Conservation (phyloP, 495 filamentous ascomycete species). For the Parachaetomium inaequale region DNA sequence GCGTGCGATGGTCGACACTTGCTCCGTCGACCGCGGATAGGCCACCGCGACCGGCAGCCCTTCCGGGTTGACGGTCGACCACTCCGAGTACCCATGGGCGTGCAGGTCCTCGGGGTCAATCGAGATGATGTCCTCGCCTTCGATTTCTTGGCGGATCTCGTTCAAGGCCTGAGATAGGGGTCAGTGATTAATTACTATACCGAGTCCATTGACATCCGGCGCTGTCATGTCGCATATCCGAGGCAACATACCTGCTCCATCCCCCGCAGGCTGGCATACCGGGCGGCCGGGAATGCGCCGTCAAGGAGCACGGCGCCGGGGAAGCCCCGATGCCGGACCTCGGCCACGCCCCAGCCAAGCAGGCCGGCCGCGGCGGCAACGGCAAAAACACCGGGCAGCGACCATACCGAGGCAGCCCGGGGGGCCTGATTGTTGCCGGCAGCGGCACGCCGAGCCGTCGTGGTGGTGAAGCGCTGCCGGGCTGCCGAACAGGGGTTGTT, state of each 20-base stretch:
- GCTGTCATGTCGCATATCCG: no score
- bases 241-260: constrained; percentile 48
- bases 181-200: not conserved
- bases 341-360: constrained; percentile 41
- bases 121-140: constrained; percentile 63
- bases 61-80: constrained; percentile 79
- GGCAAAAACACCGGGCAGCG: constrained; percentile 35
- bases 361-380: constrained; percentile 42
- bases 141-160: constrained; percentile 63
- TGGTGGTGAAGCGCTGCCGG: constrained; percentile 25
- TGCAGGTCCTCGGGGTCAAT: constrained; percentile 80
- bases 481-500: constrained; percentile 7
- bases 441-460: constrained; percentile 21
- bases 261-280: constrained; percentile 49
- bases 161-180: constrained; percentile 22
- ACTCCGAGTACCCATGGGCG: constrained; percentile 82
- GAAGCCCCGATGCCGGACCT: constrained; percentile 26
- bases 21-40: constrained; percentile 72
- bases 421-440: constrained; percentile 14
- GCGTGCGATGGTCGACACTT: constrained; percentile 75
- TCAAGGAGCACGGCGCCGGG: constrained; percentile 39
- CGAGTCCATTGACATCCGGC: not conserved
- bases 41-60: constrained; percentile 75
- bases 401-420: constrained; percentile 28
- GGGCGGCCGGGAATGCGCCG: constrained; percentile 35